Conservation (phyloP, 495 filamentous ascomycete genomes). For the Schizothecium vesticola region DNA sequence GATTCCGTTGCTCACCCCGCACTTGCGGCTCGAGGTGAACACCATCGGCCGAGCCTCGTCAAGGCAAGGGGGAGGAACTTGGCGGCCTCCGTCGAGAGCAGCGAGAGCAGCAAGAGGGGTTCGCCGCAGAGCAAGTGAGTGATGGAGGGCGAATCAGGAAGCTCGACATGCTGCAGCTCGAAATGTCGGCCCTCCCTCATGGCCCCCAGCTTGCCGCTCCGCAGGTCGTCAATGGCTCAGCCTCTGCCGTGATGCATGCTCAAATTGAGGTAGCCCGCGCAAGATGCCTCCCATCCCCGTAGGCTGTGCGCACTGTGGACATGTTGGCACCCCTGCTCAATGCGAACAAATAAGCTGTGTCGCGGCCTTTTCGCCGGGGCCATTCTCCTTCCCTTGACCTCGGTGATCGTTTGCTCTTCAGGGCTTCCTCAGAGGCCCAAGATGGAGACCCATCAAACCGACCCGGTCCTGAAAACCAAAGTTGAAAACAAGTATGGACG, state of each 20-base stretch:
- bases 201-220: background rate
- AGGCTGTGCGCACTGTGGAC: background rate
- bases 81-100: background rate
- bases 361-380: background rate
- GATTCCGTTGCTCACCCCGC: background rate
- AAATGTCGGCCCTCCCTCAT: background rate
- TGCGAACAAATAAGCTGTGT: background rate
- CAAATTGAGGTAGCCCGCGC: background rate
- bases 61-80: background rate
- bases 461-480: background rate
- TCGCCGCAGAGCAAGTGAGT: background rate
- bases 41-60: background rate
- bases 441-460: background rate
- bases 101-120: background rate
- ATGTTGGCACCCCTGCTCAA: background rate
- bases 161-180: background rate
- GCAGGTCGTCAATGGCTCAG: background rate
- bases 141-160: background rate
- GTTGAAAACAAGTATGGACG: slow-evolving; percentile 7
- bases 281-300: background rate
- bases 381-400: background rate
- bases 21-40: background rate
- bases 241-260: background rate
- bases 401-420: background rate
- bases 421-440: background rate